Conservation (phyloP, 192 early-diverging fungal species). For the Podila epicladia region DNA sequence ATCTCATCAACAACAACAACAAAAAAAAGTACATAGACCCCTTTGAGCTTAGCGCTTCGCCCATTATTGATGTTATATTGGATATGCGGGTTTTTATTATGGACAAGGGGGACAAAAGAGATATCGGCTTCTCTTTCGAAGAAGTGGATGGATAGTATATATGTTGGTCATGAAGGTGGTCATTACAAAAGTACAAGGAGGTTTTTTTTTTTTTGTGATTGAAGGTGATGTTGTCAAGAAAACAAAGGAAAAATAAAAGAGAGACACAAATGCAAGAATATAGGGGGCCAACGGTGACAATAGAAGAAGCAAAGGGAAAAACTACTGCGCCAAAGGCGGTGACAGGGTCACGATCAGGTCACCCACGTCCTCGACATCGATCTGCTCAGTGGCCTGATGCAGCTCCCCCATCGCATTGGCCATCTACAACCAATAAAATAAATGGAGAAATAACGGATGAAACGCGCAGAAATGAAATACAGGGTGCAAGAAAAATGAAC, state of each 20-base stretch:
- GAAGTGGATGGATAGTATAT: no score
- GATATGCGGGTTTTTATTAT: no score
- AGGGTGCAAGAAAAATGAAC: neutral
- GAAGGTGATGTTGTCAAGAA: neutral
- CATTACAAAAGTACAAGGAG: no score
- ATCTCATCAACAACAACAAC: no score
- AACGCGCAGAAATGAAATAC: neutral
- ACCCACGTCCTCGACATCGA: constrained; percentile 51
- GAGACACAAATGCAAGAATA: neutral
- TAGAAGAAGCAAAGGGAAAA: neutral
- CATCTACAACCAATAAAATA: constrained; percentile 12
- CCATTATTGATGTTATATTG: no score
- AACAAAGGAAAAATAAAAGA: constrained; percentile 8
- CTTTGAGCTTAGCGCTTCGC: no score
- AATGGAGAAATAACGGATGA: neutral
- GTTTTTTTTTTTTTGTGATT: no score
- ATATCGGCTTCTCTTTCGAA: no score
- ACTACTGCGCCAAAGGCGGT: constrained; percentile 14
- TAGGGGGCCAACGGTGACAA: neutral
- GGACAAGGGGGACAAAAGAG: no score
- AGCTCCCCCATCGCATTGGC: constrained; percentile 45
- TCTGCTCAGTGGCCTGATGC: constrained; percentile 47
- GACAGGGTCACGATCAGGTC: constrained; percentile 47
- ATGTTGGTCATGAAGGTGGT: no score
- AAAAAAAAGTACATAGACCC: no score